These are phyloP conservation scores for Nigrograna mackinnonii DNA, from an alignment of 2,329 filamentous ascomycete species.

Conservation along the genomic window DNA sequence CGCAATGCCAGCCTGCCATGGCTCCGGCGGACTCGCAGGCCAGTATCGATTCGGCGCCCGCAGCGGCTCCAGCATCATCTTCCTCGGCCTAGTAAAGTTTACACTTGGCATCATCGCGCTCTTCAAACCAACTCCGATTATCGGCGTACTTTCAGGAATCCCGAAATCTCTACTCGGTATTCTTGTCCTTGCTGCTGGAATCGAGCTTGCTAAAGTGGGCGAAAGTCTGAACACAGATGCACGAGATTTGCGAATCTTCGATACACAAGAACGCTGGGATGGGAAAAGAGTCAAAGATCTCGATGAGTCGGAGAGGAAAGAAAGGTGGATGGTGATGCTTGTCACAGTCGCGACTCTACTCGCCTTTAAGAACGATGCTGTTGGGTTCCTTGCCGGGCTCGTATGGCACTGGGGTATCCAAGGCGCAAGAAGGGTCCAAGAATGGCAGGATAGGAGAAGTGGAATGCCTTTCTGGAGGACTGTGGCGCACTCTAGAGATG, in stretches of 20 bases:
- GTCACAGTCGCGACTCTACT: constrained; percentile 81
- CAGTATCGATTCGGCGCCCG: constrained; percentile 91
- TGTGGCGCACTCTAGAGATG: constrained; percentile 16
- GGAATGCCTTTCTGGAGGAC: constrained; percentile 29
- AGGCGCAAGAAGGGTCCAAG: constrained; percentile 23
- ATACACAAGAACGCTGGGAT: constrained; percentile 25
- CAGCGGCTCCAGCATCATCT: constrained; percentile 79
- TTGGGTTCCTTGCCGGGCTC: constrained; percentile 84
- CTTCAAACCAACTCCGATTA: constrained; percentile 73
- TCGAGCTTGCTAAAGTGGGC: constrained; percentile 85
- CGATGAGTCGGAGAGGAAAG: constrained; percentile 69
- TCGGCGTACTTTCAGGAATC: constrained; percentile 71
- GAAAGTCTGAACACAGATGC: constrained; percentile 80
- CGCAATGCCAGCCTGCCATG: constrained; percentile 94
- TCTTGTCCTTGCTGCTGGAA: constrained; percentile 86
- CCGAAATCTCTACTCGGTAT: constrained; percentile 79
- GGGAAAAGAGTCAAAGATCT: constrained; percentile 56
- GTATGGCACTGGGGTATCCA: constrained; percentile 73
- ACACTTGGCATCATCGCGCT: constrained; percentile 65
- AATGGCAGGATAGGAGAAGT: constrained; percentile 20
- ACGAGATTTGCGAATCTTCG: constrained; percentile 55
- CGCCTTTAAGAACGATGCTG: constrained; percentile 86
- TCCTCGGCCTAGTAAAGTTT: constrained; percentile 78
- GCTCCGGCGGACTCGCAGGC: constrained; percentile 85
- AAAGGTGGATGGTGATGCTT: constrained; percentile 88